phyloP scores from a whole-genome alignment of 2,329 filamentous ascomycete species.

The Sclerotinia subarctica region DNA sequence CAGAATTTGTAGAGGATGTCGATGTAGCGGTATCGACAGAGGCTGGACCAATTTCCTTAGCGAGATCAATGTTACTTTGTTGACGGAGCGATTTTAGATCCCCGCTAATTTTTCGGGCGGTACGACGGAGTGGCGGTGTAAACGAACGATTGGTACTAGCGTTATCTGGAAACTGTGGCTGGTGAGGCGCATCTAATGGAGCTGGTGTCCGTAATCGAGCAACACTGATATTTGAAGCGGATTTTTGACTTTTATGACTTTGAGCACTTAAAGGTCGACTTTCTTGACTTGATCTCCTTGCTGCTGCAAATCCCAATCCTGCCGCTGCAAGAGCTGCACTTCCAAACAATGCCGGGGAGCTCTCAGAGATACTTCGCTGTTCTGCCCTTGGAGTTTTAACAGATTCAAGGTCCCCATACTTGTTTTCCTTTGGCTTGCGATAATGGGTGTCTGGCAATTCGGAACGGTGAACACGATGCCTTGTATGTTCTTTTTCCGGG shows the following conservation, averaged over 20 bases:
- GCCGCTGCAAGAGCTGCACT: conserved; percentile 32
- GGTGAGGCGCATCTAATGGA: conserved; percentile 30
- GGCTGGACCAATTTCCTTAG: conserved; percentile 46
- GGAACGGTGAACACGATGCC: conserved; percentile 31
- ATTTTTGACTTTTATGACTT: conserved; percentile 30
- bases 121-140: conserved; percentile 69
- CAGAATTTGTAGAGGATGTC: conserved; percentile 45
- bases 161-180: conserved; percentile 59
- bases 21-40: conserved; percentile 40
- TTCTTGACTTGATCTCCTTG: conserved; percentile 35
- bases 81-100: conserved; percentile 70
- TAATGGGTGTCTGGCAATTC: conserved; percentile 29
- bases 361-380: conserved; percentile 29
- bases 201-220: conserved; percentile 38
- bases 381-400: conserved; percentile 29
- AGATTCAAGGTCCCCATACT: conserved; percentile 33
- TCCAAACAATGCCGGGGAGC: conserved; percentile 28
- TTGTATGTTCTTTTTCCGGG: conserved; percentile 23
- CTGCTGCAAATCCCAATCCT: conserved; percentile 35
- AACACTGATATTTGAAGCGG: conserved; percentile 32
- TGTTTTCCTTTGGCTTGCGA: conserved; percentile 31
- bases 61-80: conserved; percentile 45
- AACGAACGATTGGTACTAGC: conserved; percentile 51
- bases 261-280: conserved; percentile 33
- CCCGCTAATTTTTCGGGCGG: conserved; percentile 65